Evolutionary conservation across 1,139 yeast genomes (phyloP).

Genomic region (Arxiozyma telluris): DNA sequence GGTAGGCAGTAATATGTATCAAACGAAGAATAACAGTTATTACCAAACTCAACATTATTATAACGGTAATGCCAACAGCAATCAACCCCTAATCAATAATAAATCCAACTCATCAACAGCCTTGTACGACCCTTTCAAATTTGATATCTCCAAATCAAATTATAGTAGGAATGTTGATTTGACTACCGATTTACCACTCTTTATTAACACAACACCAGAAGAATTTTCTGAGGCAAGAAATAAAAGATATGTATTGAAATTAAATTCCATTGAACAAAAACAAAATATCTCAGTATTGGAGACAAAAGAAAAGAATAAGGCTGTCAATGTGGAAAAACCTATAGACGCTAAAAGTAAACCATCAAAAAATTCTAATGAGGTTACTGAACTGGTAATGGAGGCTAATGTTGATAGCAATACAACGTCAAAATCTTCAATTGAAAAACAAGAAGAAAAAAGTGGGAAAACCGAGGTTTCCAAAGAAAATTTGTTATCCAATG

Average conservation of each 20-base stretch:
- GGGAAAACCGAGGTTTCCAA: neutral
- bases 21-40: conserved; percentile 9
- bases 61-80: neutral
- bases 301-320: neutral
- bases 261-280: conserved; percentile 8
- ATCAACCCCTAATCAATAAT: neutral
- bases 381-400: neutral
- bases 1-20: conserved; percentile 7
- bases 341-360: neutral
- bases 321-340: neutral
- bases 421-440: neutral
- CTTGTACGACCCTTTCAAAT: conserved; percentile 23
- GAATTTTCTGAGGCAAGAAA: conserved; percentile 23
- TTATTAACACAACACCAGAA: conserved; percentile 23
- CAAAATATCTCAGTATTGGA: conserved; percentile 2
- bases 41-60: conserved; percentile 11
- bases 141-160: conserved; percentile 23
- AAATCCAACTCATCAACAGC: conserved; percentile 8
- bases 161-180: conserved; percentile 11
- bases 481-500: neutral
- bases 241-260: conserved; percentile 16
- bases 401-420: neutral
- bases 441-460: neutral
- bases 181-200: conserved; percentile 22
- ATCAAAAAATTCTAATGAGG: neutral